phyloP scores from a whole-genome alignment of 2,329 filamentous ascomycete species.

The Penicillium sp. region DNA sequence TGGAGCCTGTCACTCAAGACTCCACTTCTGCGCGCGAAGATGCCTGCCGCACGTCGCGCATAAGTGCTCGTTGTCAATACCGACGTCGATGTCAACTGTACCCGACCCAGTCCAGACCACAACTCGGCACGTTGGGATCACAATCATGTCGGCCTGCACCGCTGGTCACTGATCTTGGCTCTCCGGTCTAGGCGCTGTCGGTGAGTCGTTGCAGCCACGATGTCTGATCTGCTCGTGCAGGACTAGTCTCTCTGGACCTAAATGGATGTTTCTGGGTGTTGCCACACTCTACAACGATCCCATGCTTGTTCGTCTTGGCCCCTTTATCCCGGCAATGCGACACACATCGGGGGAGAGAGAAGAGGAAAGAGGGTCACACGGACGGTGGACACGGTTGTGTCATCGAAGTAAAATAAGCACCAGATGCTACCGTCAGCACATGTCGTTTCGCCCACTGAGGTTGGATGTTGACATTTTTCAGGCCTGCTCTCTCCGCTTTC shows the following conservation, averaged over 20 bases:
- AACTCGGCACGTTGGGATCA: slow-evolving; percentile 4
- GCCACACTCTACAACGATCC: too few species aligned
- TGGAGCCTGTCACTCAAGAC: neutral
- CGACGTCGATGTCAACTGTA: neutral
- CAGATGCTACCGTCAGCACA: slow-evolving; percentile 12
- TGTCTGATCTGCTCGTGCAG: slow-evolving; percentile 2
- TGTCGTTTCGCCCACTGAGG: too few species aligned
- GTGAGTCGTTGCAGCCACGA: slow-evolving; percentile 4
- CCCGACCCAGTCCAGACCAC: slow-evolving; percentile 1
- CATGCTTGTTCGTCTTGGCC: too few species aligned
- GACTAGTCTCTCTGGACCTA: slow-evolving; percentile 2
- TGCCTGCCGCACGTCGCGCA: too few species aligned
- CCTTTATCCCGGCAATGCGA: too few species aligned
- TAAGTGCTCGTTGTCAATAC: slow-evolving; percentile 2
- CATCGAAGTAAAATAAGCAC: slow-evolving; percentile 3
- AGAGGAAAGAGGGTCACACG: slow-evolving; percentile 20
- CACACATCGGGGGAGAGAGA: too few species aligned
- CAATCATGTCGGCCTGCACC: slow-evolving; percentile 1
- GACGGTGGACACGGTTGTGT: slow-evolving; percentile 7
- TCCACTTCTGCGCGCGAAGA: too few species aligned
- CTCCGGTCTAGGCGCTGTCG: slow-evolving; percentile 3
- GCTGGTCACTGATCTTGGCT: neutral
- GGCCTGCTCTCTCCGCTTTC: too few species aligned
- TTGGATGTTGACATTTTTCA: too few species aligned
- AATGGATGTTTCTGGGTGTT: too few species aligned